Conservation (phyloP, 345 rosid genomes). For the Rhodamnia argentea region DNA sequence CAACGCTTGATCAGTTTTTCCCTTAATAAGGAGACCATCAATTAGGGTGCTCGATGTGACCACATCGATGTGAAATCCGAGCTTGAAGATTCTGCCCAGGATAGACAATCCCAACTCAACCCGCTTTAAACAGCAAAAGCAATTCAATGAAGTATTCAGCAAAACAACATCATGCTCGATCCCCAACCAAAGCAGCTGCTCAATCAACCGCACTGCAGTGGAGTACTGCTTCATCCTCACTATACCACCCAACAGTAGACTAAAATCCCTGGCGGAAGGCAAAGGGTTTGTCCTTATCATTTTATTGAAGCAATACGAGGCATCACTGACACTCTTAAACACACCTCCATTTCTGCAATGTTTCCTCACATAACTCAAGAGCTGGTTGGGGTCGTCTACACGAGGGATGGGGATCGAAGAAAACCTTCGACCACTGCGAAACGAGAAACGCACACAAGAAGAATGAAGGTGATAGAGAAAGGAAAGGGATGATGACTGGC, state of each 20-base stretch:
- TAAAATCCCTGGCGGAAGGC: neutral
- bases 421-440: neutral
- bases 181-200: neutral
- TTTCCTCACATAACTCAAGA: neutral
- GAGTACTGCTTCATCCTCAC: neutral
- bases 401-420: neutral
- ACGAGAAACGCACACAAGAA: neutral
- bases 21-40: neutral
- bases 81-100: neutral
- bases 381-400: neutral
- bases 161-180: neutral
- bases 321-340: neutral
- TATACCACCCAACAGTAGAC: neutral
- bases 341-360: neutral
- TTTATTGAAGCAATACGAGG: neutral
- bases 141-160: neutral
- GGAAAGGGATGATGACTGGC: neutral
- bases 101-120: neutral
- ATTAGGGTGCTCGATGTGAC: neutral
- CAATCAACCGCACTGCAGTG: neutral
- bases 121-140: neutral
- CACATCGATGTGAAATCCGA: neutral
- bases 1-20: neutral
- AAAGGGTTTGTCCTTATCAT: neutral
- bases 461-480: neutral